phyloP scores from a whole-genome alignment of 176 grass and related monocot species.

The Eremochloa ophiuroides region DNA sequence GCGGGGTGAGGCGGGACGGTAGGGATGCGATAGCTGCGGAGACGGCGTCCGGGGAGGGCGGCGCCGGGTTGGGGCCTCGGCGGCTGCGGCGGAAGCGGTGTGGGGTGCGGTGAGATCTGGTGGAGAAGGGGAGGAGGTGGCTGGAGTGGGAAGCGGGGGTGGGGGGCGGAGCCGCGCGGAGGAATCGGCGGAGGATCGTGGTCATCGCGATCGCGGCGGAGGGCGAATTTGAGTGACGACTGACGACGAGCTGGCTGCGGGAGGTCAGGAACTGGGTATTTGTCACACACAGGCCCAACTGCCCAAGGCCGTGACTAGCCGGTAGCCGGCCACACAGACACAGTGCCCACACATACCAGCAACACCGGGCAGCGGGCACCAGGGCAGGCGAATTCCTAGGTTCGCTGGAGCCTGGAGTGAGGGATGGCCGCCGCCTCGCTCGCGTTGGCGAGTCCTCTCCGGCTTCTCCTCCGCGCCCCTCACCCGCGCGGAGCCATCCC shows the following conservation, averaged over 20 bases:
- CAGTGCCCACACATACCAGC: not conserved
- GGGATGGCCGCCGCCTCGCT: slow-evolving; percentile 31
- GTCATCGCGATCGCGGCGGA: slow-evolving; percentile 25
- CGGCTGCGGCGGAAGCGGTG: slow-evolving; percentile 43
- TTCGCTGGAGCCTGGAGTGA: not conserved
- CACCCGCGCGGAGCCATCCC: not conserved
- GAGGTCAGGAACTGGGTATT: not conserved
- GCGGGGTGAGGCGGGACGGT: slow-evolving; percentile 56
- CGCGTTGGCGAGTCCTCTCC: slow-evolving; percentile 44
- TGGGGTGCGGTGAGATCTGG: slow-evolving; percentile 26
- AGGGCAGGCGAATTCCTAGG: slow-evolving; percentile 16
- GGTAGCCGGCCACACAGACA: no score
- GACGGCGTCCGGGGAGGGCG: slow-evolving; percentile 20
- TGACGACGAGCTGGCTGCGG: not conserved
- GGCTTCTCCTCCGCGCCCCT: slow-evolving; percentile 24
- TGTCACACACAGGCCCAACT: not conserved
- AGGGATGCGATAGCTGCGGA: slow-evolving; percentile 56
- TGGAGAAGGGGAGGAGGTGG: slow-evolving; percentile 27
- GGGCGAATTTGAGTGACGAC: slow-evolving; percentile 5
- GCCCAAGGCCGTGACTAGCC: no score
- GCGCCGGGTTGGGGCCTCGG: not conserved
- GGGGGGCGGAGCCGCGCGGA: not conserved
- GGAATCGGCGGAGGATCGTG: slow-evolving; percentile 26
- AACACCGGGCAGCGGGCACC: not conserved
- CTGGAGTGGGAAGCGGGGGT: slow-evolving; percentile 1